Evolutionary conservation across 352 stramenopile species (phyloP).

Genomic region (Phytophthora colocasiae): DNA sequence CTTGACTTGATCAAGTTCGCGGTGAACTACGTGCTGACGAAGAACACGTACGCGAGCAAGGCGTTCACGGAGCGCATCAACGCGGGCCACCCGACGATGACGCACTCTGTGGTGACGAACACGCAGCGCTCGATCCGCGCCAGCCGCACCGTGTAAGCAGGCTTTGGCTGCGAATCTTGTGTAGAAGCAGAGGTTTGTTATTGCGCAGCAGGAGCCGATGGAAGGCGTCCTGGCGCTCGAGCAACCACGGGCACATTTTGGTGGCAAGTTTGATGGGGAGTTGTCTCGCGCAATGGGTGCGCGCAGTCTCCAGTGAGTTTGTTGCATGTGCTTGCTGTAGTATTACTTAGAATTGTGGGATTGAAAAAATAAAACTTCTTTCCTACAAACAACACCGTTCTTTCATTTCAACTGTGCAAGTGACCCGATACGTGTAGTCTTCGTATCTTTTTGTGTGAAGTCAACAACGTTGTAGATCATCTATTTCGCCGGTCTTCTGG

Average conservation of each 20-base stretch:
- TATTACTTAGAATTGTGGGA: constrained; percentile 25
- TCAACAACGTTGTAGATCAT: no score
- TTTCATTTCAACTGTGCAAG: no score
- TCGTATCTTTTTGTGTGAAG: no score
- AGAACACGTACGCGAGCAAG: constrained; percentile 64
- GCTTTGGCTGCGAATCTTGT: constrained; percentile 5
- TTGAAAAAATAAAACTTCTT: constrained; percentile 24
- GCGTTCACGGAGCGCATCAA: constrained; percentile 83
- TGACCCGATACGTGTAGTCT: no score
- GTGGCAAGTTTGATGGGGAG: neutral
- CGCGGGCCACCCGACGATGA: constrained; percentile 70
- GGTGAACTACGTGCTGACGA: constrained; percentile 73
- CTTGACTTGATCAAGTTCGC: constrained; percentile 79
- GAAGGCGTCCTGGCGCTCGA: constrained; percentile 20
- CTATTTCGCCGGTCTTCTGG: neutral
- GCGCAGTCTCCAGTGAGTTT: neutral
- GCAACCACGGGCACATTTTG: constrained; percentile 3
- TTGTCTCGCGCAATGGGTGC: neutral
- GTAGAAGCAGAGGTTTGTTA: constrained; percentile 17
- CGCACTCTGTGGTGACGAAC: constrained; percentile 66
- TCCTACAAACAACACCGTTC: neutral
- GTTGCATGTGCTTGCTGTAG: constrained; percentile 38
- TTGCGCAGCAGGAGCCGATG: constrained; percentile 17
- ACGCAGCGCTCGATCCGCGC: constrained; percentile 71
- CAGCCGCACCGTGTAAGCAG: constrained; percentile 66